Evolutionary conservation across 2,329 filamentous ascomycete genomes (phyloP), one percentile per base, ranked within the genome.

Genomic region (Aspergillus sp.): DNA sequence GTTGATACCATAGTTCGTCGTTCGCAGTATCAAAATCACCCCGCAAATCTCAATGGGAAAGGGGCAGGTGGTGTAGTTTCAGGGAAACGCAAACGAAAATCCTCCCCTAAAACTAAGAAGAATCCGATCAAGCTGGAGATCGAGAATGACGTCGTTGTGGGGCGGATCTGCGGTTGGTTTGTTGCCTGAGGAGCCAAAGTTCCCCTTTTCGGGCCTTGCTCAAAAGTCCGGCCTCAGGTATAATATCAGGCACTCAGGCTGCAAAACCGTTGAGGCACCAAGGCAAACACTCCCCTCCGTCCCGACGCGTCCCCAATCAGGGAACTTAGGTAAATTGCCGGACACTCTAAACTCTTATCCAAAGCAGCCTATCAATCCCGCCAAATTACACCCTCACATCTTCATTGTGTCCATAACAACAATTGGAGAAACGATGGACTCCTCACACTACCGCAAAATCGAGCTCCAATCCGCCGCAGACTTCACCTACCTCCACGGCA

Each of bases 401-500:
- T 43, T 15, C 22, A 15, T 26, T 5, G 47, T 36, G 32, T 17
- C 43, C 43, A 32, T 17, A 36, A 43, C 48, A 36, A 48, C 26
- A 47, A n/a, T 22, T 26, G 11, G 7, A 11, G 39, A 6, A 43
- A 60, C 30, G 24, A 66, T 56, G 54, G 71, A 72, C 65, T 66
- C 68, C 59, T 64, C 71, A 43, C 74, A 79, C 64, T 74, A 81
- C 63, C 77, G 79, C 63, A 80, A 80, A 65, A 75, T 81, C 66
- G 79, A 81, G 58, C 74, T 81, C n/a, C 79, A 81, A 66, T 77
- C 79, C 44, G 70, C 78, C 54, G 72, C 74, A 57, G 79, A 81
- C 69, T 75, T 81, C 50, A 76, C 74, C 53, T 81, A 79, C 58
- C 77, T 81, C 48, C 76, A 79, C 60, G 66, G 70, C 59, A 81